Evolutionary conservation across 129 eudicot genomes (phyloP), one percentile per base, ranked within the genome.

Genomic region (Smallanthus sonchifolius): DNA sequence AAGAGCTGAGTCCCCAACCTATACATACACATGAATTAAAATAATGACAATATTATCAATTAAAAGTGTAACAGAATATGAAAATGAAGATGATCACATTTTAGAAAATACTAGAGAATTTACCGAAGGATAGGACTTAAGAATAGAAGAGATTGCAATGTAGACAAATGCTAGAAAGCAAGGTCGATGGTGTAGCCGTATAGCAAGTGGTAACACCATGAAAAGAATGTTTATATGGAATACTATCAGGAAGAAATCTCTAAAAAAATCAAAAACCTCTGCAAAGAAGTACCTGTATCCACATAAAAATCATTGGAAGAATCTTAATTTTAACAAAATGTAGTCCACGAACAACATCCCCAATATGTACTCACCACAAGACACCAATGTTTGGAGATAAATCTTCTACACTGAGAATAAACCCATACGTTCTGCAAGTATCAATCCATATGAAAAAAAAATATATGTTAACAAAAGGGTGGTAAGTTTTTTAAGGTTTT

Each of bases 201-300:
- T 83, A 62, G 97, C 98, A 67, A 94, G 81, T 61, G 98, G 98
- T 54, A 94, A 63, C 79, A 94, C 81, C 98, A 94, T 86, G 86
- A 94, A 90, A 4, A 94, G 75, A 84, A 94, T 94, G 80, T 94
- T 94, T 71, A 87, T 87, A 68, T 90, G 93, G 74, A 90, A 88
- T 61, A 90, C 97, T 48, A 94, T 88, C 84, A 94, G 75, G 76
- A 94, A 94, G 80, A 94, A 94, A 51, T 78, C 76, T 84, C 93
- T 83, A 91, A 94, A 94, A 69, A 90, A 90, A 70, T 94, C 97
- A 76, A 94, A 94, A 67, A 94, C 98, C 82, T 94, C 98, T 6
- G 98, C 98, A 72, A 94, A 94, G 85, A 94, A 90, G 93, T 94
- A 94, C 98, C 98, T 93, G 92, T 78, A 80, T 67, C 57, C 40